Evolutionary conservation across 345 rosid species (phyloP).

Genomic region (Boechera stricta): DNA sequence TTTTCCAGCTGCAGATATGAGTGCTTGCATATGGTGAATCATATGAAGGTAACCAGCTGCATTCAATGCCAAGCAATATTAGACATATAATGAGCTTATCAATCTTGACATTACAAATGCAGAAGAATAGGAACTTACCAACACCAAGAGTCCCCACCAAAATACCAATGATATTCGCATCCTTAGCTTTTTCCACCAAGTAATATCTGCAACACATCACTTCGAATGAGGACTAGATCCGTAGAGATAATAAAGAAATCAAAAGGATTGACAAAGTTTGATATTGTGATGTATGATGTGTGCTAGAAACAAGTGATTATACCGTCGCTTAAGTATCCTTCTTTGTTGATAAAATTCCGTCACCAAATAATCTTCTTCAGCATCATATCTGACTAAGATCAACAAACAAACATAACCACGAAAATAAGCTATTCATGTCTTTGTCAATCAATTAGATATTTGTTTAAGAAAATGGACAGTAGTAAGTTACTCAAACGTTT

Average conservation of each 20-base stretch:
- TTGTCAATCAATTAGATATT: background rate
- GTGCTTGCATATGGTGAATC: slow-evolving; percentile 87
- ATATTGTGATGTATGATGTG: slow-evolving; percentile 1
- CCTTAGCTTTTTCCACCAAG: slow-evolving; percentile 96
- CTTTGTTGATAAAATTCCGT: slow-evolving; percentile 79
- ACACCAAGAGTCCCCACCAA: slow-evolving; percentile 98
- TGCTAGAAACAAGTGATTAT: slow-evolving; percentile 33
- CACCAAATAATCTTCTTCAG: slow-evolving; percentile 59
- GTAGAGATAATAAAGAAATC: background rate
- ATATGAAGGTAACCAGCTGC: slow-evolving; percentile 94
- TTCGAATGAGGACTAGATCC: slow-evolving; percentile 4
- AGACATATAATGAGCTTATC: slow-evolving; percentile 20
- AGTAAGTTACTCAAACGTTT: background rate
- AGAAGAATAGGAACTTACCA: slow-evolving; percentile 56
- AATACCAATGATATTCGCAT: slow-evolving; percentile 89
- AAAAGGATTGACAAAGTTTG: background rate
- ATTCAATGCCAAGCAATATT: slow-evolving; percentile 27
- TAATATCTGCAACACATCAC: slow-evolving; percentile 68
- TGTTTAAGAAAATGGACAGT: background rate
- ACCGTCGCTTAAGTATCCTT: slow-evolving; percentile 89
- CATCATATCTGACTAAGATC: slow-evolving; percentile 89
- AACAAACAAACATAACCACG: slow-evolving; percentile 41
- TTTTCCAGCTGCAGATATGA: slow-evolving; percentile 74
- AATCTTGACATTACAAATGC: background rate
- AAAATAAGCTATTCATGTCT: background rate